Conservation (phyloP, 768 basidiomycete species). For the Rhizopogon rudus region DNA sequence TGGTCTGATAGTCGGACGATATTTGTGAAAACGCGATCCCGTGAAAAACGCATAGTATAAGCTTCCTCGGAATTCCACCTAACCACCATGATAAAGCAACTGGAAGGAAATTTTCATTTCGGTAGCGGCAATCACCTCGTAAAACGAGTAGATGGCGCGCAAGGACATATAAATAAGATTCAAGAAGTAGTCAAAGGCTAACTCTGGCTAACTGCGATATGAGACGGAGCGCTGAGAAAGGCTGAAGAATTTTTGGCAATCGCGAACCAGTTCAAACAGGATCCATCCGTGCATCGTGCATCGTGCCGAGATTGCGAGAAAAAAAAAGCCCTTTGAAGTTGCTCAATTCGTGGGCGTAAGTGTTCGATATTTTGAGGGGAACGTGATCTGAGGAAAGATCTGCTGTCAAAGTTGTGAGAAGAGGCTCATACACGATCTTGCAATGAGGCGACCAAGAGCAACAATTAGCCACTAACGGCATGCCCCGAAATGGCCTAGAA, state of each 20-base stretch:
- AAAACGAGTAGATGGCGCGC: not conserved
- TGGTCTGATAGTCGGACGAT: not conserved
- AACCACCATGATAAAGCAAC: not conserved
- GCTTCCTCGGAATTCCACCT: not conserved
- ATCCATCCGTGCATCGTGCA: not conserved
- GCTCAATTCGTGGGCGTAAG: constrained; percentile 24
- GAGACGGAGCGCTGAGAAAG: constrained; percentile 7
- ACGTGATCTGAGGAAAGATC: constrained; percentile 14
- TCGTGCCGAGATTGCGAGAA: constrained; percentile 17
- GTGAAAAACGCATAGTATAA: not conserved
- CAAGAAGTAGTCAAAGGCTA: constrained; percentile 4
- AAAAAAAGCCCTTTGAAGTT: constrained; percentile 21
- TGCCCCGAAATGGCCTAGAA: constrained; percentile 13
- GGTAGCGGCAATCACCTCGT: not conserved
- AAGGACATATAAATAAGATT: constrained; percentile 17
- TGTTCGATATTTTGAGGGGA: constrained; percentile 3
- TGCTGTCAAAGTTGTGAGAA: constrained; percentile 16
- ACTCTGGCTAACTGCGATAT: constrained; percentile 21
- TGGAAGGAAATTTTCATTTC: not conserved
- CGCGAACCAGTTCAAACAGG: constrained; percentile 5
- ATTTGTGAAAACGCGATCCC: not conserved
- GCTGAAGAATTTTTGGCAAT: constrained; percentile 11
- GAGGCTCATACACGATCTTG: constrained; percentile 7
- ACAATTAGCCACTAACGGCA: constrained; percentile 28
- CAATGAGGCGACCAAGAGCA: constrained; percentile 8